A percentile compares a stretch with the other conserved stretches of the same genome.
These are phyloP conservation scores for Hortiboletus flavorubellus DNA, from an alignment of 768 basidiomycete genomes.

Conservation along the genomic window DNA sequence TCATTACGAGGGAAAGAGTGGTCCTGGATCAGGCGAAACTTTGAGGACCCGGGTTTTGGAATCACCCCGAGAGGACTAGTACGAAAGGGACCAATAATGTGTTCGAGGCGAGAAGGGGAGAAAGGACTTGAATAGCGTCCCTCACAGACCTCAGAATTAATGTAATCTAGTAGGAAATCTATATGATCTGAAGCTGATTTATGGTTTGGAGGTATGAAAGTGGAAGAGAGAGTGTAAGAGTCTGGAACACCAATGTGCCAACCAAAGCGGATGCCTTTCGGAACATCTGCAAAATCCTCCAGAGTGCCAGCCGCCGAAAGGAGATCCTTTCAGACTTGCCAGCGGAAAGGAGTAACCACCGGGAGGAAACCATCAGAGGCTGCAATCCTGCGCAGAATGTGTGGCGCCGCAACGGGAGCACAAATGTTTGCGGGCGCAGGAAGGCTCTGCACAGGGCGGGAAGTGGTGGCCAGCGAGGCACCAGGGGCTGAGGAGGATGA, in stretches of 20 bases:
- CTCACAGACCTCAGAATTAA: constrained; percentile 27
- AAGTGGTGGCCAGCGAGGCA: too few relatives aligned
- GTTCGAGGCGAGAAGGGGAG: constrained; percentile 13
- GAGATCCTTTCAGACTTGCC: constrained; percentile 15
- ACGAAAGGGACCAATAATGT: constrained; percentile 38
- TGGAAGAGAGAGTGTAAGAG: not conserved
- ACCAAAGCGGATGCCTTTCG: not conserved
- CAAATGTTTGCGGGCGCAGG: not conserved
- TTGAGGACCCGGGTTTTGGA: constrained; percentile 29
- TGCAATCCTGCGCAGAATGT: constrained; percentile 19
- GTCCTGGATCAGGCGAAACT: constrained; percentile 34
- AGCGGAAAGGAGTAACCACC: constrained; percentile 23
- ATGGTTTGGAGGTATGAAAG: not conserved
- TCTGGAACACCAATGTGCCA: constrained; percentile 1
- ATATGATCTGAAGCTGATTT: rapidly evolving
- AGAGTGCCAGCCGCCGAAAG: not conserved
- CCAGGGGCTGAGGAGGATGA: too few relatives aligned
- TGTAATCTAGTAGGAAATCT: constrained; percentile 33
- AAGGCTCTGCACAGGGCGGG: too few relatives aligned
- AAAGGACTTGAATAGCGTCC: constrained; percentile 29
- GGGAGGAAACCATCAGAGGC: constrained; percentile 13
- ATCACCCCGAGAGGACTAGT: constrained; percentile 41
- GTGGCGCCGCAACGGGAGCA: not conserved
- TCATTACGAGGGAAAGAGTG: constrained; percentile 16
- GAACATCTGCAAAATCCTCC: not conserved